A percentile compares a stretch with the other conserved stretches of the same genome.
Conservation (phyloP, 1,139 yeast species). For the Maudiozyma humilis region DNA sequence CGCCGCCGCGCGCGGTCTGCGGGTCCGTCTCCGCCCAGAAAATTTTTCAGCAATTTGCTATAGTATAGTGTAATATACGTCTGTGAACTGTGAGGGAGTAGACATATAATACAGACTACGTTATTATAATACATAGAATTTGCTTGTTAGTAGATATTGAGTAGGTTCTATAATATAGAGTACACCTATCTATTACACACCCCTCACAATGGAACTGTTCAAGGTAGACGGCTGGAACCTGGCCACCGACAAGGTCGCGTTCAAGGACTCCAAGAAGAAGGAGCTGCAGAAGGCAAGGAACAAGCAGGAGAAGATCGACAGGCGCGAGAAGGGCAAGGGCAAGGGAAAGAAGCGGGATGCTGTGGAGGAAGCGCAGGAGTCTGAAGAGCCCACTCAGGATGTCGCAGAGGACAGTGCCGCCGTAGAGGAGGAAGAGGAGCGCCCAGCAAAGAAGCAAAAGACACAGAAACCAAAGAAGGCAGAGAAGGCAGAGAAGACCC, state of each 20-base stretch:
- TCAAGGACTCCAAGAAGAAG: conserved; percentile 28
- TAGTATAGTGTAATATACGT: no score
- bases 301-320: conserved; percentile 11
- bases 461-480: conserved; percentile 9
- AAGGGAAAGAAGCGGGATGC: conserved; percentile 9
- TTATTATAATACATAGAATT: not conserved
- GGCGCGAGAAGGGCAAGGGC: conserved; percentile 8
- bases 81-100: no score
- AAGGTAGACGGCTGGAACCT: conserved; percentile 79
- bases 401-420: not conserved
- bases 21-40: not conserved
- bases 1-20: not conserved
- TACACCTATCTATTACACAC: not conserved
- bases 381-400: not conserved
- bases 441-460: conserved; percentile 2
- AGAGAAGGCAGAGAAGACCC: conserved; percentile 1
- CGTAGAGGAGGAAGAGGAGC: conserved; percentile 3
- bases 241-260: conserved; percentile 45
- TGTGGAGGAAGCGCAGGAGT: conserved; percentile 6
- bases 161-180: not conserved
- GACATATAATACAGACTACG: no score
- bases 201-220: conserved; percentile 54
- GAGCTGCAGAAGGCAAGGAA: conserved; percentile 10
- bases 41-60: not conserved
- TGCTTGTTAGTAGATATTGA: not conserved